These are phyloP conservation scores for Candida sanyaensis DNA, from an alignment of 1,139 yeast species.

Conservation along the genomic window DNA sequence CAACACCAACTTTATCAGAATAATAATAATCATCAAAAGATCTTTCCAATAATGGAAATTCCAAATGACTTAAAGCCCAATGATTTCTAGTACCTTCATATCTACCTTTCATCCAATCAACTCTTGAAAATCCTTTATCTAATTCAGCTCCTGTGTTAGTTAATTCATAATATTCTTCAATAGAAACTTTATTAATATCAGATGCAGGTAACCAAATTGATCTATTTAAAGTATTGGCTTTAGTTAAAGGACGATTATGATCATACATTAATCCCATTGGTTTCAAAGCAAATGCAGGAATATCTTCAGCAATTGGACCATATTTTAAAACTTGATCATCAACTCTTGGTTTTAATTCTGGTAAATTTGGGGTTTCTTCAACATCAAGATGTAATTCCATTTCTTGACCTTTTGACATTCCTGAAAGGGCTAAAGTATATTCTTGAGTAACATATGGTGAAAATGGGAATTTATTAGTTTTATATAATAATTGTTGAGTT, in stretches of 20 bases:
- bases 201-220: slow-evolving; percentile 69
- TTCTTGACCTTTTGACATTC: slow-evolving; percentile 51
- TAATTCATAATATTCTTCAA: slow-evolving; percentile 86
- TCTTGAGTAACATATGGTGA: slow-evolving; percentile 63
- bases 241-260: slow-evolving; percentile 66
- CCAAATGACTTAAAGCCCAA: slow-evolving; percentile 56
- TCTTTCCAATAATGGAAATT: slow-evolving; percentile 49
- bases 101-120: slow-evolving; percentile 67
- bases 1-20: slow-evolving; percentile 91
- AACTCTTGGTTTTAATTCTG: slow-evolving; percentile 32
- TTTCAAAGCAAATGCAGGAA: slow-evolving; percentile 48
- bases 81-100: slow-evolving; percentile 43
- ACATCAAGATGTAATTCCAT: slow-evolving; percentile 22
- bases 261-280: slow-evolving; percentile 62
- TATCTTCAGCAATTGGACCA: slow-evolving; percentile 51
- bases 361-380: slow-evolving; percentile 20
- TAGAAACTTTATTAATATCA: slow-evolving; percentile 39
- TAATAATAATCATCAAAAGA: slow-evolving; percentile 66
- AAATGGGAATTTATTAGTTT: slow-evolving; percentile 57
- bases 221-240: slow-evolving; percentile 63
- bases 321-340: slow-evolving; percentile 48
- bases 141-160: slow-evolving; percentile 75
- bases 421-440: slow-evolving; percentile 52
- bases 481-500: slow-evolving; percentile 58
- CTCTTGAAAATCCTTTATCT: slow-evolving; percentile 70